phyloP scores from a whole-genome alignment of 2,329 filamentous ascomycete genomes.

The Pseudogymnoascus verrucosus region DNA sequence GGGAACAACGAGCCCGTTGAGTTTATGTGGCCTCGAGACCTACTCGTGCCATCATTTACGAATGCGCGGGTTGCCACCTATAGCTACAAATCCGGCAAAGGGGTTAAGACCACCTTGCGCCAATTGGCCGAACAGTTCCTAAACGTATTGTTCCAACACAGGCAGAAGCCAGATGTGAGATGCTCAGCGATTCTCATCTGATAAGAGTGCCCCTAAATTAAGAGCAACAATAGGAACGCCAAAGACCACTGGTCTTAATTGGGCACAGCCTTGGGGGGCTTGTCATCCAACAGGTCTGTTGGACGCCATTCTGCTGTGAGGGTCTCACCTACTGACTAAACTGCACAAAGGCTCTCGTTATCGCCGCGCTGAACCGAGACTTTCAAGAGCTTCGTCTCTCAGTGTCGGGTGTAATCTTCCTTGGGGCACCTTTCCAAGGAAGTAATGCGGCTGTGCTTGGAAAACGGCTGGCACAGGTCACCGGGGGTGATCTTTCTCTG shows the following conservation, averaged over 20 bases:
- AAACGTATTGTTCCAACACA: slow-evolving; percentile 13
- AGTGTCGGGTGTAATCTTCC: slow-evolving; percentile 15
- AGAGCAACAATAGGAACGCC: slow-evolving; percentile 11
- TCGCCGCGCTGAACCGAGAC: slow-evolving; percentile 1
- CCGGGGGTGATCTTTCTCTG: background rate
- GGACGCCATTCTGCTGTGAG: background rate
- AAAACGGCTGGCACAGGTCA: slow-evolving; percentile 3
- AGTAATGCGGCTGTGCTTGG: slow-evolving; percentile 10
- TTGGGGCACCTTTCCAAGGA: slow-evolving; percentile 16
- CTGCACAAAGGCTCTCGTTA: slow-evolving; percentile 13
- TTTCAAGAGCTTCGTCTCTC: slow-evolving; percentile 14
- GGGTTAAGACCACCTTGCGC: slow-evolving; percentile 14
- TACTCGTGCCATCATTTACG: slow-evolving; percentile 14
- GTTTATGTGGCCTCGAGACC: slow-evolving; percentile 16
- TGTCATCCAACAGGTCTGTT: slow-evolving; percentile 15
- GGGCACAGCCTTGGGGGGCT: slow-evolving; percentile 16
- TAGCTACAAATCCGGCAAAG: slow-evolving; percentile 16
- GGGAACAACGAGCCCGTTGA: slow-evolving; percentile 7
- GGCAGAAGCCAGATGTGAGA: slow-evolving; percentile 14
- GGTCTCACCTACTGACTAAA: background rate
- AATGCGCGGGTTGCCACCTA: slow-evolving; percentile 16
- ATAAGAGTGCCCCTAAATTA: background rate
- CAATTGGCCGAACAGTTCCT: slow-evolving; percentile 14
- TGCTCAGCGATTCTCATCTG: background rate
- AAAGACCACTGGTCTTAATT: slow-evolving; percentile 15